Percentiles rank a stretch among this genome's conserved stretches.
Evolutionary conservation across 2,329 filamentous ascomycete genomes (phyloP).

Genomic region (Penicillium brasilianum): DNA sequence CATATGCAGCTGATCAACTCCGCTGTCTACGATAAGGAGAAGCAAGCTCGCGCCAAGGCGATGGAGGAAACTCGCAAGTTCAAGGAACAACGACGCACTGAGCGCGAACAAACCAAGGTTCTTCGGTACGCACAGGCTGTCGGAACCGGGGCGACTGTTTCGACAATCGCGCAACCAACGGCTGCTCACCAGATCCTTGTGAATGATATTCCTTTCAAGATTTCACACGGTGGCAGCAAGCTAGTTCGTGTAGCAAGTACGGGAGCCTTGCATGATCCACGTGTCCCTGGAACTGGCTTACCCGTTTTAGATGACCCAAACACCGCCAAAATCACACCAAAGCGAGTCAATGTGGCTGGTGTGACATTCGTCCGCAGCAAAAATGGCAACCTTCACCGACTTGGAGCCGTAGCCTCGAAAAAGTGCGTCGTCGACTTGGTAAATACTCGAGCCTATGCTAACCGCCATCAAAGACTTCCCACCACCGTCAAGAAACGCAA

Average conservation of each 20-base stretch:
- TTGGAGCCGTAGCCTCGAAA: slow-evolving; percentile 74
- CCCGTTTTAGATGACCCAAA: slow-evolving; percentile 59
- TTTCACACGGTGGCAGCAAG: slow-evolving; percentile 81
- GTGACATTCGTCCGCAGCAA: slow-evolving; percentile 86
- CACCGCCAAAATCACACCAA: slow-evolving; percentile 72
- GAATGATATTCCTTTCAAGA: slow-evolving; percentile 73
- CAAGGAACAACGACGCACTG: slow-evolving; percentile 60
- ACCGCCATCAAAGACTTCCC: slow-evolving; percentile 36
- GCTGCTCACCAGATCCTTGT: slow-evolving; percentile 68
- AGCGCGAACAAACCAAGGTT: slow-evolving; percentile 55
- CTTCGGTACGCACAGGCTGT: slow-evolving; percentile 45
- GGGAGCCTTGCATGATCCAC: neutral
- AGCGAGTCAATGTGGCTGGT: slow-evolving; percentile 72
- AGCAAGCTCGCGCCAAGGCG: slow-evolving; percentile 69
- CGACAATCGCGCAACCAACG: slow-evolving; percentile 37
- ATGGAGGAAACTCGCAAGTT: slow-evolving; percentile 69
- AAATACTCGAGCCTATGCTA: slow-evolving; percentile 22
- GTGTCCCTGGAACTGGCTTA: slow-evolving; percentile 51
- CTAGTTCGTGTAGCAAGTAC: slow-evolving; percentile 74
- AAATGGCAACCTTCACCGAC: slow-evolving; percentile 81
- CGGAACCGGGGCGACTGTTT: slow-evolving; percentile 29
- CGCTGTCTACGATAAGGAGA: slow-evolving; percentile 75
- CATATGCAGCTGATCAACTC: slow-evolving; percentile 85
- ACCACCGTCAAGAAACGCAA: slow-evolving; percentile 69
- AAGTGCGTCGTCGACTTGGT: slow-evolving; percentile 62